Evolutionary conservation across 2,329 filamentous ascomycete species (phyloP), one percentile per base, ranked within the genome.

Genomic region (Diaporthe sp.): DNA sequence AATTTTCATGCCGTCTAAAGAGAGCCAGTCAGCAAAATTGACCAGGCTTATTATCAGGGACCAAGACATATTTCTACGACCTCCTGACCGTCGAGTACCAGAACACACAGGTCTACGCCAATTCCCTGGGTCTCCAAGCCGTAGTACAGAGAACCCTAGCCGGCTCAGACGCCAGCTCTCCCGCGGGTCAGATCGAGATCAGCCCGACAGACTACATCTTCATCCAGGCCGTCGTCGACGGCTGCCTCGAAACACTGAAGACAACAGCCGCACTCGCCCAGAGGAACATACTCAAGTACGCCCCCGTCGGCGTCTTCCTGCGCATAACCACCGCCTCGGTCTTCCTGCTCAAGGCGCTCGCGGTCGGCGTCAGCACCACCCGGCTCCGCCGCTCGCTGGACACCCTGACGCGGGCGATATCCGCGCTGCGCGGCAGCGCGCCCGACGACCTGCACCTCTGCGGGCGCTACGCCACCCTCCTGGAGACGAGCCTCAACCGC

Each of bases 201-300:
- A 47, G 39, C 60, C 25, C 39, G 60, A 63, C 39, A 3, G 60
- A 63, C 60, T 63, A 63, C 39, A 63, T 0, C 42, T 65, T 47
- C 25, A 65, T 65, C 25, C 60, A 63, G 39, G 60, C 42, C 4
- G 61, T 65, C 61, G 42, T 49, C 61, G 61, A 65, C 42, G 61
- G 61, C 17, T 47, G 42, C 25, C 42, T 65, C 13, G 42, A 65
- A 7, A 65, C 61, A 3, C 42, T 47, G 2, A 47, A 12, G 8
- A 9, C 15, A 13, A 44, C 61, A 49, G 8, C 42, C 1, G 17
- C 42, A 4, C 25, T 47, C 9, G 25, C 61, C 17, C 17, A 65
- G 42, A n/a, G 42, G 10, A 44, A 47, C 9, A 49, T 4, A 4
- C 42, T 34, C 0, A 65, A 6, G 61, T 65, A 47, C 42, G 61